Conservation (phyloP, 2,329 filamentous ascomycete genomes). For the Calcarisporium arbuscula region DNA sequence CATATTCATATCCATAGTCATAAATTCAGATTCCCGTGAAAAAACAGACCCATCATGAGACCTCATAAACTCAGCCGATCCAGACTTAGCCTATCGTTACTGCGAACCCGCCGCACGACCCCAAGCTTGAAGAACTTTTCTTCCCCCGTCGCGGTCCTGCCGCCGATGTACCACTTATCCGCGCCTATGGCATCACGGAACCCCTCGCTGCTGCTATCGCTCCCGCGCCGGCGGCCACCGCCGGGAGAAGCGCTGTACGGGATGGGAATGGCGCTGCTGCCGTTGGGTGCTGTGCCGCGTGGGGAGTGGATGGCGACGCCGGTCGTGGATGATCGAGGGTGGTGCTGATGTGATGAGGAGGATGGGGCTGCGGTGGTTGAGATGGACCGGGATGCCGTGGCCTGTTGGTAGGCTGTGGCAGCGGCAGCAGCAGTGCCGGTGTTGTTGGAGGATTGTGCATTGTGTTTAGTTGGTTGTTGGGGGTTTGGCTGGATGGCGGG, state of each 20-base stretch:
- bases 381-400: slow-evolving; percentile 14
- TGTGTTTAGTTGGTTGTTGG: slow-evolving; percentile 30
- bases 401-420: slow-evolving; percentile 15
- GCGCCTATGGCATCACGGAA: slow-evolving; percentile 66
- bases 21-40: neutral
- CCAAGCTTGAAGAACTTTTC: slow-evolving; percentile 77
- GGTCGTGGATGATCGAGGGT: slow-evolving; percentile 19
- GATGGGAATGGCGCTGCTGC: slow-evolving; percentile 32
- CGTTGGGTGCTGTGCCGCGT: slow-evolving; percentile 14
- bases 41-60: too few relatives aligned
- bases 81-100: slow-evolving; percentile 67
- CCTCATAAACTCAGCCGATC: slow-evolving; percentile 73
- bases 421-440: slow-evolving; percentile 20
- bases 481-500: slow-evolving; percentile 26
- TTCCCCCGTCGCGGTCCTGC: slow-evolving; percentile 68
- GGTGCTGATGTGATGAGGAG: slow-evolving; percentile 14
- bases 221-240: slow-evolving; percentile 51
- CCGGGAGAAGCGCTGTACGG: slow-evolving; percentile 27
- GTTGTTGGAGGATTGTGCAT: slow-evolving; percentile 18
- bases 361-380: slow-evolving; percentile 18
- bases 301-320: slow-evolving; percentile 23
- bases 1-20: too few relatives aligned
- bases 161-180: slow-evolving; percentile 79
- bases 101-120: slow-evolving; percentile 65
- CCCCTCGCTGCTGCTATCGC: slow-evolving; percentile 69